Percentiles rank a stretch among this genome's conserved stretches.
phyloP scores from a whole-genome alignment of 805 yeast species.

The Nakazawaea pomicola region DNA sequence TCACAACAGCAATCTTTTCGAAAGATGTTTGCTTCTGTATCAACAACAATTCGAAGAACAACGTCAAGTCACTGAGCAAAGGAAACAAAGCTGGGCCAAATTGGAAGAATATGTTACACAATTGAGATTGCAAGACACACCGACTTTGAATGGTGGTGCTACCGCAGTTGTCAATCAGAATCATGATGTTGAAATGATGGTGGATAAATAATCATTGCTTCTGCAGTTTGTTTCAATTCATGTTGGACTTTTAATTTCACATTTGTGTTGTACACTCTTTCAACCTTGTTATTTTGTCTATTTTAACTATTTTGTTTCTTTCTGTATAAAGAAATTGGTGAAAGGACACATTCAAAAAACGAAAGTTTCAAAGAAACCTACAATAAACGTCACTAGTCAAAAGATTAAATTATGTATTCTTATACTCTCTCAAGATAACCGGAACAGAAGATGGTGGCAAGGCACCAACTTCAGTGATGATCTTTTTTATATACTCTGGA shows the following conservation, averaged over 20 bases:
- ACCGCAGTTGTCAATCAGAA: constrained; percentile 15
- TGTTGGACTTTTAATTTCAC: too few species aligned
- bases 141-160: background rate
- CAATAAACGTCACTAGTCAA: background rate
- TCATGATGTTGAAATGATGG: constrained; percentile 1
- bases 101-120: constrained; percentile 55
- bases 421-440: constrained; percentile 90
- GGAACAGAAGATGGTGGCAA: constrained; percentile 98
- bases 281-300: too few species aligned
- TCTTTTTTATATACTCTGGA: constrained; percentile 87
- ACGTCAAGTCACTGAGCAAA: constrained; percentile 53
- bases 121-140: constrained; percentile 15
- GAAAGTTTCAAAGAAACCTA: too few species aligned
- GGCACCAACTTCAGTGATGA: constrained; percentile 93
- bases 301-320: too few species aligned
- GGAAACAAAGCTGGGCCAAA: constrained; percentile 67
- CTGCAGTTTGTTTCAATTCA: too few species aligned
- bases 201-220: background rate
- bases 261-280: too few species aligned
- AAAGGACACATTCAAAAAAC: too few species aligned
- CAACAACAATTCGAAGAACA: constrained; percentile 76
- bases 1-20: constrained; percentile 84
- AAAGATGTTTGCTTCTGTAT: constrained; percentile 85
- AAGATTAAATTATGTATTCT: constrained; percentile 26
- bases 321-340: too few species aligned